phyloP scores from a whole-genome alignment of 2,329 filamentous ascomycete genomes.

The Trichophaea hybrida region DNA sequence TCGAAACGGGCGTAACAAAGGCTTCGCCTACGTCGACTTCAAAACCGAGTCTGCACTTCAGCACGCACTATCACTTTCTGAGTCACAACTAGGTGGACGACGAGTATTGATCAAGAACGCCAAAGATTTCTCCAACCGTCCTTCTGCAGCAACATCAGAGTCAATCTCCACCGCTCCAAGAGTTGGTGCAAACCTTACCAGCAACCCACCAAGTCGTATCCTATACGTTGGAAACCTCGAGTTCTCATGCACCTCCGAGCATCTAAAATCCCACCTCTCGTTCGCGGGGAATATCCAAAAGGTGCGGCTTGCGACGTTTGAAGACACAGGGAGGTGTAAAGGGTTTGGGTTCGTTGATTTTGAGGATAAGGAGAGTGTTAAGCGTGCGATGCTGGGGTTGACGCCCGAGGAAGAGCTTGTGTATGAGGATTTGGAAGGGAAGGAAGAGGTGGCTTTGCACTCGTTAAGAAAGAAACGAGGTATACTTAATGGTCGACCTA shows the following conservation, averaged over 20 bases:
- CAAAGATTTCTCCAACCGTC: constrained; percentile 79
- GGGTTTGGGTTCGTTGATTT: constrained; percentile 95
- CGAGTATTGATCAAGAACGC: constrained; percentile 86
- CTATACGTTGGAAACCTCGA: constrained; percentile 85
- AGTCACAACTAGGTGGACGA: constrained; percentile 61
- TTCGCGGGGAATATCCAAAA: constrained; percentile 73
- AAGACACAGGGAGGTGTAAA: constrained; percentile 95
- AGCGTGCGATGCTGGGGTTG: constrained; percentile 30
- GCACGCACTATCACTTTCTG: constrained; percentile 72
- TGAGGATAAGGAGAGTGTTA: constrained; percentile 53
- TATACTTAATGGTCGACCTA: constrained; percentile 68
- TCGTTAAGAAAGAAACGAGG: constrained; percentile 47
- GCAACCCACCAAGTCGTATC: constrained; percentile 57
- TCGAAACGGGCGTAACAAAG: constrained; percentile 57
- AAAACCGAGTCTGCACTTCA: constrained; percentile 51
- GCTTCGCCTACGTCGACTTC: constrained; percentile 95
- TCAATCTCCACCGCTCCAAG: constrained; percentile 29
- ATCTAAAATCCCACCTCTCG: constrained; percentile 63
- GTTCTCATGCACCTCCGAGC: constrained; percentile 68
- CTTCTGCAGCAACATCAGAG: constrained; percentile 37
- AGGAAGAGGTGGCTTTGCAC: constrained; percentile 34
- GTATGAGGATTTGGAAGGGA: constrained; percentile 32
- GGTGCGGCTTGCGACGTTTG: constrained; percentile 83
- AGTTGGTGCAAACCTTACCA: constrained; percentile 31
- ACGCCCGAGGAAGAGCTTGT: constrained; percentile 28